A percentile compares a stretch with the other conserved stretches of the same genome.
phyloP scores from a whole-genome alignment of 2,329 filamentous ascomycete species.

The Neofusicoccum parvum region DNA sequence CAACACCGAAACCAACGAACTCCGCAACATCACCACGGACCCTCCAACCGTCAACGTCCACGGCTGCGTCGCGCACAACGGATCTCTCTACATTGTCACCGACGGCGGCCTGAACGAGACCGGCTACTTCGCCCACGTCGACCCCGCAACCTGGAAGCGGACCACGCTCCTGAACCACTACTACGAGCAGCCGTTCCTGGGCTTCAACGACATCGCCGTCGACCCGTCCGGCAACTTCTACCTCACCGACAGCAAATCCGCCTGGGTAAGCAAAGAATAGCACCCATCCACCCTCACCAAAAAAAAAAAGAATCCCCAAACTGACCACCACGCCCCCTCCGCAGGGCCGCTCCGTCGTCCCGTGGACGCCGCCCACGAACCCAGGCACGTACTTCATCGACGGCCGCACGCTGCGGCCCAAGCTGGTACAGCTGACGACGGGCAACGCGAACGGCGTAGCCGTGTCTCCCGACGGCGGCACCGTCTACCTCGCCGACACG shows the following conservation, averaged over 20 bases:
- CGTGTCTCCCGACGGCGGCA: not conserved
- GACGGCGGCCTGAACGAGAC: slow-evolving; percentile 22
- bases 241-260: slow-evolving; percentile 24
- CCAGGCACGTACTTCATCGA: slow-evolving; percentile 22
- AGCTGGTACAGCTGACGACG: slow-evolving; percentile 22
- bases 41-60: slow-evolving; percentile 23
- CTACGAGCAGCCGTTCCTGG: slow-evolving; percentile 23
- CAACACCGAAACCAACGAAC: slow-evolving; percentile 18
- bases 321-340: not conserved
- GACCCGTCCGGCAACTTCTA: slow-evolving; percentile 24
- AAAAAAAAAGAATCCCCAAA: not conserved
- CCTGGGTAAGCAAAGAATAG: slow-evolving; percentile 6
- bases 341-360: slow-evolving; percentile 21
- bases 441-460: slow-evolving; percentile 25
- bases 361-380: slow-evolving; percentile 16
- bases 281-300: not conserved
- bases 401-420: slow-evolving; percentile 23
- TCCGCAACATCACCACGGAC: slow-evolving; percentile 23
- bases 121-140: slow-evolving; percentile 20
- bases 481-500: slow-evolving; percentile 13
- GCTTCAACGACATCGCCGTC: slow-evolving; percentile 26
- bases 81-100: slow-evolving; percentile 23
- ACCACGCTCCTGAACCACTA: slow-evolving; percentile 23
- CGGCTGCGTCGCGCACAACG: slow-evolving; percentile 22
- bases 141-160: slow-evolving; percentile 22